A percentile compares a stretch with the other conserved stretches of the same genome.
These are phyloP conservation scores for Aspergillus udagawae DNA, from an alignment of 2,329 filamentous ascomycete genomes.

Conservation along the genomic window DNA sequence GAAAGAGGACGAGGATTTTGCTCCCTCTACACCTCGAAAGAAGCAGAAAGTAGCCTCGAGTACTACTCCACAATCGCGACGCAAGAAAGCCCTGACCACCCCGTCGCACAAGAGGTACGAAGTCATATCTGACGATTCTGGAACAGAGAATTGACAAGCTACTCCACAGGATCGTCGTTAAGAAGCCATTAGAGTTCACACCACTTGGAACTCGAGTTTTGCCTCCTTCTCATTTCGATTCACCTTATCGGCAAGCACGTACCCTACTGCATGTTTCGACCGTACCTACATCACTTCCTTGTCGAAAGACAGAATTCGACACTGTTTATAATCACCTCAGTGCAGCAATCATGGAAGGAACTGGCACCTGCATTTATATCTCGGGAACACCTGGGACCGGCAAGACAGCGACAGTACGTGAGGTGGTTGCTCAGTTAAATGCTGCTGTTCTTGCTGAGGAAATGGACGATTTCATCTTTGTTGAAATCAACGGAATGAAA, in stretches of 20 bases:
- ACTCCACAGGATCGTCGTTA: constrained; percentile 58
- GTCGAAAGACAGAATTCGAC: constrained; percentile 85
- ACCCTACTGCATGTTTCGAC: constrained; percentile 89
- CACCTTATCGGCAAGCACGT: constrained; percentile 87
- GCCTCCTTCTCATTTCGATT: constrained; percentile 67
- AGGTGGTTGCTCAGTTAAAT: constrained; percentile 86
- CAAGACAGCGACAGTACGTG: constrained; percentile 94
- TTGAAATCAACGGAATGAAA: constrained; percentile 99
- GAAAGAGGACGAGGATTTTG: constrained; percentile 32
- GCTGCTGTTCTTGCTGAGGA: constrained; percentile 84
- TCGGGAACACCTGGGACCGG: constrained; percentile 97
- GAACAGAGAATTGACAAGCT: constrained; percentile 14
- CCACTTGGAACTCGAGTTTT: constrained; percentile 85
- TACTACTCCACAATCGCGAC: constrained; percentile 41
- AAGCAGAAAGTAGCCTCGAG: constrained; percentile 49
- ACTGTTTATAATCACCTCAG: constrained; percentile 92
- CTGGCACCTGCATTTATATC: constrained; percentile 96
- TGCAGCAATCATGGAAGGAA: constrained; percentile 87
- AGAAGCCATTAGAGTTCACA: constrained; percentile 91
- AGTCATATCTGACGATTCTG: constrained; percentile 16
- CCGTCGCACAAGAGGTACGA: constrained; percentile 60
- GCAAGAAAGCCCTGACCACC: constrained; percentile 50
- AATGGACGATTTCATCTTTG: constrained; percentile 96
- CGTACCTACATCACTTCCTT: constrained; percentile 83
- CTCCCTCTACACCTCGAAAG: constrained; percentile 53